phyloP scores from a whole-genome alignment of 176 grass and related monocot species.

The Avena sativa region DNA sequence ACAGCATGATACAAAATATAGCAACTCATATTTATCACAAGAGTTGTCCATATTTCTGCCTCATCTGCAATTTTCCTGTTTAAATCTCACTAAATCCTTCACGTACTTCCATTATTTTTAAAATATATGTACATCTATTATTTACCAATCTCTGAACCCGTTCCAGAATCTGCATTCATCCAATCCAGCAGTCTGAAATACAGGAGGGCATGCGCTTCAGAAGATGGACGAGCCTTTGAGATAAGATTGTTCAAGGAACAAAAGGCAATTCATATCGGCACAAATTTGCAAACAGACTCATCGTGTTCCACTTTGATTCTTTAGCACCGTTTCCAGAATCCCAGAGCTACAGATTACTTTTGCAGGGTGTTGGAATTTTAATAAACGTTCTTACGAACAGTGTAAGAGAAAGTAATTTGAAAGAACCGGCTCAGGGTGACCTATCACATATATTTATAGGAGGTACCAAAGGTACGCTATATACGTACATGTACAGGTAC shows the following conservation, averaged over 20 bases:
- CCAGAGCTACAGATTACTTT: not conserved
- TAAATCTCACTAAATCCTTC: not conserved
- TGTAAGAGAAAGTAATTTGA: too few species aligned
- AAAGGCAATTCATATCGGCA: not conserved
- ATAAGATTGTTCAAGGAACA: not conserved
- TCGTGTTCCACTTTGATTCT: not conserved
- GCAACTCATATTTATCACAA: not conserved
- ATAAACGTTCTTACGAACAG: not conserved
- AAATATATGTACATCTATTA: not conserved
- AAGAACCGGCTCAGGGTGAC: too few species aligned
- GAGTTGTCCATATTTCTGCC: not conserved
- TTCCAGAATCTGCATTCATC: not conserved
- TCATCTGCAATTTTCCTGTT: not conserved
- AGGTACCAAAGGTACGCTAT: too few species aligned
- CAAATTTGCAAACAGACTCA: conserved; percentile 4
- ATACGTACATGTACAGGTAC: too few species aligned
- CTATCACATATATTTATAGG: too few species aligned
- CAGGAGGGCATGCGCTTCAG: not conserved
- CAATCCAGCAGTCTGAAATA: not conserved
- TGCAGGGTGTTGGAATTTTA: not conserved
- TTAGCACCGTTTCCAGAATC: not conserved
- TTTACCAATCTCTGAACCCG: not conserved
- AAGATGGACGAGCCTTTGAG: not conserved
- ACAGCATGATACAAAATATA: not conserved
- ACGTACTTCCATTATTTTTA: not conserved